These are phyloP conservation scores for Melocanna baccifera DNA, from an alignment of 176 grass and related monocot species.

Conservation along the genomic window DNA sequence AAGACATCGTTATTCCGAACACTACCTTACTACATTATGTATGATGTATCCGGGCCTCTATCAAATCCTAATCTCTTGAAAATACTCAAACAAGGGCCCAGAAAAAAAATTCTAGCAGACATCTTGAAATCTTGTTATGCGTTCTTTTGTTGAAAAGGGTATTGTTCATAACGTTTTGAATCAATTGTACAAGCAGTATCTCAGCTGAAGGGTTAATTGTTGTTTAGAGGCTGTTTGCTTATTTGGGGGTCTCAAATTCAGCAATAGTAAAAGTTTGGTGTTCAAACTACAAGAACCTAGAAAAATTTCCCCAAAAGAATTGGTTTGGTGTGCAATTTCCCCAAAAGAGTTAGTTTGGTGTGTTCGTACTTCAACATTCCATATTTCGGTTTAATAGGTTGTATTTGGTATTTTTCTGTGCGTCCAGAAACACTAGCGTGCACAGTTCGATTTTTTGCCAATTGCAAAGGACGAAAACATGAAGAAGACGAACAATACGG, in stretches of 20 bases:
- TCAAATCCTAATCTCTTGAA: not conserved
- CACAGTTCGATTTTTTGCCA: not conserved
- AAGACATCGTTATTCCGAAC: no score
- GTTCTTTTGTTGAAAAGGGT: not conserved
- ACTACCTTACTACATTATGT: no score
- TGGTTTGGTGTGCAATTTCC: no score
- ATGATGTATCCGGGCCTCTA: not conserved
- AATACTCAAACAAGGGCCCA: not conserved
- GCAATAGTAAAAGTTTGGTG: not conserved
- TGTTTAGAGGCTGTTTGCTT: not conserved
- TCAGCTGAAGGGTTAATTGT: not conserved
- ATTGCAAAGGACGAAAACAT: not conserved
- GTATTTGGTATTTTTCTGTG: not conserved
- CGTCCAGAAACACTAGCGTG: not conserved
- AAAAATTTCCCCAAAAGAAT: not conserved
- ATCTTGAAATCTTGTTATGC: not conserved
- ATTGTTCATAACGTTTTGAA: not conserved
- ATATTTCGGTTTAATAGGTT: not conserved
- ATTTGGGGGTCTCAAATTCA: not conserved
- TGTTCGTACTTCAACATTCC: not conserved
- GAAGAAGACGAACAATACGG: not conserved
- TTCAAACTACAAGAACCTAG: not conserved
- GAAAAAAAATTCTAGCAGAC: not conserved
- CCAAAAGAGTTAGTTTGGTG: not conserved
- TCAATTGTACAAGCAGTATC: not conserved